Conservation (phyloP, 129 eudicot species). For the Oenanthe sinensis region DNA sequence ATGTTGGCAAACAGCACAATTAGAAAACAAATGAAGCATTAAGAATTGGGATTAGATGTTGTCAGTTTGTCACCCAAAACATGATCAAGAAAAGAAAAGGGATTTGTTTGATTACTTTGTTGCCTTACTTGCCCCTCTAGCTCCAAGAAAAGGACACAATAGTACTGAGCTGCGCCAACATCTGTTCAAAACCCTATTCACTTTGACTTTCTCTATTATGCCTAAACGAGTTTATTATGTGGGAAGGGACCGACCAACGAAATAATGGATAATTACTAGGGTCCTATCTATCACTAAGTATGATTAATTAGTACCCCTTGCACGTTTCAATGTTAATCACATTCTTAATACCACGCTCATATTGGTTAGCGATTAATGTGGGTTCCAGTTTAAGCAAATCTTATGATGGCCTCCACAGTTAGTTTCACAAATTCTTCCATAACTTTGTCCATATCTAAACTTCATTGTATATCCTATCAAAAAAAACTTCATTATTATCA, state of each 20-base stretch:
- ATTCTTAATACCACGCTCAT: conserved; percentile 1
- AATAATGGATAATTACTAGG: background rate
- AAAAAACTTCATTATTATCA: no score
- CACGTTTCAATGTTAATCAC: background rate
- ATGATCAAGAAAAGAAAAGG: conserved; percentile 19
- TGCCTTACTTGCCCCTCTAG: background rate
- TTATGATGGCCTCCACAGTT: background rate
- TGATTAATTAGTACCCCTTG: conserved; percentile 8
- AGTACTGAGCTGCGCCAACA: background rate
- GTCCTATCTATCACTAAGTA: background rate
- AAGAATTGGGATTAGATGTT: conserved; percentile 4
- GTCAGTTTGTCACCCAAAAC: conserved; percentile 24
- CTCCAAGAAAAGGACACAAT: background rate
- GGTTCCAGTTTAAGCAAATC: conserved; percentile 21
- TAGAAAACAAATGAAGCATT: conserved; percentile 8
- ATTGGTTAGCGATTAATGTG: conserved; percentile 12
- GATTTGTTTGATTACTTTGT: conserved; percentile 7
- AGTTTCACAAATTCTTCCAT: background rate
- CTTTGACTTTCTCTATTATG: no score
- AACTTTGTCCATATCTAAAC: conserved; percentile 3
- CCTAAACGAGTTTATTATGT: background rate
- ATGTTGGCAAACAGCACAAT: conserved; percentile 10
- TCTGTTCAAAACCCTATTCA: background rate
- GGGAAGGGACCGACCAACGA: background rate
- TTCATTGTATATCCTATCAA: background rate